Evolutionary conservation across 2,329 filamentous ascomycete species (phyloP).

Genomic region (Colletotrichum eremochloae): DNA sequence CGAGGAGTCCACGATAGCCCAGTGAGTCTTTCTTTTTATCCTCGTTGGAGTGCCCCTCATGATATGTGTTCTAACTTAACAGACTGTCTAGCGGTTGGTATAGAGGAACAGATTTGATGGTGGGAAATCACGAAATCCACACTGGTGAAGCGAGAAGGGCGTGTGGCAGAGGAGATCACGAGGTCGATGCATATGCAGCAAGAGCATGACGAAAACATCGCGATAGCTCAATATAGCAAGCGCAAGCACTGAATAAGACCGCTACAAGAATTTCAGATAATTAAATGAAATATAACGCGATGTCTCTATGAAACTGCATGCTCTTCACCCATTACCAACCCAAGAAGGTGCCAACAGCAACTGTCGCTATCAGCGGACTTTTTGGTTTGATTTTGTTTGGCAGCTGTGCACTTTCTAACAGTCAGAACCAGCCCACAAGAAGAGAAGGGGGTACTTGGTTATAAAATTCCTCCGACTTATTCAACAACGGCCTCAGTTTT

Average conservation of each 20-base stretch:
- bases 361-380: not conserved
- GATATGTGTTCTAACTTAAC: not conserved
- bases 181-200: not conserved
- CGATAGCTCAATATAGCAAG: not conserved
- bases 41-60: not conserved
- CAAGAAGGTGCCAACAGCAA: not conserved
- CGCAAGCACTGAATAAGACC: not conserved
- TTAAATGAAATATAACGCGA: not conserved
- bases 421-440: not conserved
- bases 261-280: accelerated
- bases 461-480: not conserved
- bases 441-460: not conserved
- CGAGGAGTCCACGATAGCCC: not conserved
- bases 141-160: not conserved
- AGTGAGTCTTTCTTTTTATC: not conserved
- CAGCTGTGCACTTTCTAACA: not conserved
- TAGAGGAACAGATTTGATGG: not conserved
- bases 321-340: not conserved
- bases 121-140: too few species aligned
- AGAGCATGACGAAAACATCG: not conserved
- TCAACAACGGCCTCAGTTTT: conserved; percentile 14
- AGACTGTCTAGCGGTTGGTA: too few species aligned
- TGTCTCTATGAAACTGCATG: too few species aligned
- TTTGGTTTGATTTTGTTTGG: not conserved
- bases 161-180: not conserved